Evolutionary conservation across 805 yeast species (phyloP), one percentile per base, ranked within the genome.

Genomic region (Candida saitoana): DNA sequence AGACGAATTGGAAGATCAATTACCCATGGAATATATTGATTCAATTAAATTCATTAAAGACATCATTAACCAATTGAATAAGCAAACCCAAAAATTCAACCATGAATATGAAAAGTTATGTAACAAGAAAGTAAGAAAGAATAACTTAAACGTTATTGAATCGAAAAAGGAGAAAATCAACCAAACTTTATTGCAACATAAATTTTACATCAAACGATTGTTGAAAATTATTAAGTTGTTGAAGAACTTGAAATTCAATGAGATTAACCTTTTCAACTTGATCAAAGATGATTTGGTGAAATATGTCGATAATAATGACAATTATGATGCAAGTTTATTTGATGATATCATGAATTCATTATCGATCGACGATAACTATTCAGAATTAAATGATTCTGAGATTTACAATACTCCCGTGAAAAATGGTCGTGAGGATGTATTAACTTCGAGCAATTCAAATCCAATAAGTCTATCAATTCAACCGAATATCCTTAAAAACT

Each of bases 141-240:
- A 65, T 45, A 62, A 62, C 42, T 44, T 54, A 42, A 56, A 55
- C 45, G 54, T 60, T 4, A 57, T 65, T 24, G 75, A 69, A 42
- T 65, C 63, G 31, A 62, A 69, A 35, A 69, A 69, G 48, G 72
- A 63, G 39, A 72, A 69, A 43, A 59, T 69, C 37, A 69, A 65
- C 36, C 36, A 44, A 7, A 61, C 58, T 29, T 54, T 56, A 32
- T 52, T 50, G 20, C 56, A 55, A 29, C 63, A 68, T 42, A 62
- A 59, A 45, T 66, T 67, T 47, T 73, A 70, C 47, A 49, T 60
- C 18, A 68, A 64, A 36, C 65, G 63, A 42, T 51, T 69, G 19
- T 59, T 62, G 42, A 55, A 55, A 16, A 52, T 63, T 20, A 58
- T 67, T 35, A 55, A 54, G 27, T 53, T 50, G 33, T 51, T 70